Conservation (phyloP, 2,329 filamentous ascomycete genomes). For the Talaromyces sp. region DNA sequence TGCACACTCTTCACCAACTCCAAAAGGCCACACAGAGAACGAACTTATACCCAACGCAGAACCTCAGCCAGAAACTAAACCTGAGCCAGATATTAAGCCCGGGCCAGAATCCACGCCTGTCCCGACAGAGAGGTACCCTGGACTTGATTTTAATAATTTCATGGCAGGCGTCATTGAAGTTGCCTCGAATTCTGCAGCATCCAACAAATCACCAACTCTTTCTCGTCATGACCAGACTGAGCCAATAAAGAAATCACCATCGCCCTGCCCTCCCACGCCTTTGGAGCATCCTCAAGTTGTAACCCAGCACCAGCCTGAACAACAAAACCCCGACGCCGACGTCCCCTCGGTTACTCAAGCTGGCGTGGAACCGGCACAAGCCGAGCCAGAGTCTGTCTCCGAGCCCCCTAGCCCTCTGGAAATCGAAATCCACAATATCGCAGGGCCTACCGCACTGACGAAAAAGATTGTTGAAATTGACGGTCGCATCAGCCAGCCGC, state of each 20-base stretch:
- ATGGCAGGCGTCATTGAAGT: neutral
- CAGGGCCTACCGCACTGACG: conserved; percentile 23
- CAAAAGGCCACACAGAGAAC: neutral
- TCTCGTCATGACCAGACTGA: neutral
- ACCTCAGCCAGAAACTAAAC: neutral
- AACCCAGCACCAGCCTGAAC: neutral
- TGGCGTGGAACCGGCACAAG: conserved; percentile 2
- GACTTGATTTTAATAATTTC: neutral
- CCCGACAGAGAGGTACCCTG: neutral
- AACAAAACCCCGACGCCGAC: neutral
- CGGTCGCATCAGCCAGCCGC: conserved; percentile 28
- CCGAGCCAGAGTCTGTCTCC: conserved; percentile 9
- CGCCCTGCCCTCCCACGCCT: neutral
- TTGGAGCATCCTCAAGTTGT: neutral
- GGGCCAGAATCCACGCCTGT: neutral
- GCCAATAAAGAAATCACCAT: neutral
- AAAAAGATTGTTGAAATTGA: conserved; percentile 35
- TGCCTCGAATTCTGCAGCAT: neutral
- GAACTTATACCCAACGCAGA: neutral
- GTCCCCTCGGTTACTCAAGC: neutral
- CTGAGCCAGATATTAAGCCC: neutral
- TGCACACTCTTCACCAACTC: neutral
- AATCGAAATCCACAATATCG: conserved; percentile 26
- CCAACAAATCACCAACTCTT: neutral
- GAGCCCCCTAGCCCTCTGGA: conserved; percentile 4